These are phyloP conservation scores for Starmerella ratchasimensis DNA, from an alignment of 805 yeast species.

Conservation along the genomic window DNA sequence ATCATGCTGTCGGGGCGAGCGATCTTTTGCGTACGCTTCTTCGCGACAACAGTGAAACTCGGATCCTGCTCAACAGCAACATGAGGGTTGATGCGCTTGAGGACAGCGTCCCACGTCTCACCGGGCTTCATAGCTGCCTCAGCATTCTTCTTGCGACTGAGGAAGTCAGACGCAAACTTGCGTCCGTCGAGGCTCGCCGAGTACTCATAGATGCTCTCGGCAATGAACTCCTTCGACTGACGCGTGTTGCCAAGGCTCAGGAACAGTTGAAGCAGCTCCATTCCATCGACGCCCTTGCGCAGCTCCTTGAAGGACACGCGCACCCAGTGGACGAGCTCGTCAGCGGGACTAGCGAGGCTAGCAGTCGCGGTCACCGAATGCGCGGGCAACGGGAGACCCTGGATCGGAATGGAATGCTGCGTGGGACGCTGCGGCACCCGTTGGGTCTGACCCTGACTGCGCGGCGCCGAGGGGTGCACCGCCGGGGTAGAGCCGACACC, in stretches of 20 bases:
- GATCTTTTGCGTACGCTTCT: constrained; percentile 29
- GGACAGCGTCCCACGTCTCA: constrained; percentile 62
- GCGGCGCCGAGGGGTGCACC: not conserved
- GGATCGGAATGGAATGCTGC: constrained; percentile 1
- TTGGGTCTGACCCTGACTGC: not conserved
- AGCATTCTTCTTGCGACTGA: constrained; percentile 59
- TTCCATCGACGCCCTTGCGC: constrained; percentile 60
- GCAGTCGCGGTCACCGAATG: constrained; percentile 13
- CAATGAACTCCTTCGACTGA: constrained; percentile 72
- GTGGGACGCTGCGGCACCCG: not conserved
- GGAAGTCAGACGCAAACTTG: constrained; percentile 81
- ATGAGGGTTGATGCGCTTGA: constrained; percentile 28
- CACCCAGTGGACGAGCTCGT: constrained; percentile 32
- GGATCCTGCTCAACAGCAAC: constrained; percentile 28
- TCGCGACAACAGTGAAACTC: constrained; percentile 48
- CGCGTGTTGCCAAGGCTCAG: constrained; percentile 62
- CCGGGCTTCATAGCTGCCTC: constrained; percentile 39
- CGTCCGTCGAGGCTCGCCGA: constrained; percentile 81
- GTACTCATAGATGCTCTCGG: constrained; percentile 74
- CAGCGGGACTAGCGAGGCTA: constrained; percentile 21
- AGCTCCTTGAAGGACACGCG: constrained; percentile 33
- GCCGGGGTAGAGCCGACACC: not conserved
- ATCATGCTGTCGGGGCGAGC: constrained; percentile 16
- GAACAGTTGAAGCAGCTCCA: constrained; percentile 67
- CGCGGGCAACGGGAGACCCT: constrained; percentile 1